Percentiles rank a stretch among this genome's conserved stretches.
phyloP scores from a whole-genome alignment of 2,329 filamentous ascomycete species.

The Didymella pinodella region DNA sequence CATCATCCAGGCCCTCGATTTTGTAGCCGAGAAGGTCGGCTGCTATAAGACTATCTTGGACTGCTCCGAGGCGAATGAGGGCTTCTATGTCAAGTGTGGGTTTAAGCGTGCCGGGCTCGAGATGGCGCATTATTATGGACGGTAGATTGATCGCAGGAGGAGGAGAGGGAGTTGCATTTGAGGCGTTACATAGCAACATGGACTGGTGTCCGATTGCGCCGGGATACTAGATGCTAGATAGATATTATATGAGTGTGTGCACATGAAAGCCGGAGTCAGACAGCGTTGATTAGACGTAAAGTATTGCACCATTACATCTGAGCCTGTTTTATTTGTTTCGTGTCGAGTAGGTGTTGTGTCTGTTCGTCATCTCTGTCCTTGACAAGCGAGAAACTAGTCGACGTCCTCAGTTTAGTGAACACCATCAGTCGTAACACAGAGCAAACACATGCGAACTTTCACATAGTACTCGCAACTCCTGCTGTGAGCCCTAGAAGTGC shows the following conservation, averaged over 20 bases:
- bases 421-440: neutral
- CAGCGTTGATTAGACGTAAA: neutral
- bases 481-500: neutral
- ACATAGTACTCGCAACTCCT: neutral
- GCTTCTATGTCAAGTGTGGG: constrained; percentile 98
- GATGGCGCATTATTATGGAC: constrained; percentile 90
- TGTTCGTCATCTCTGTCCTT: neutral
- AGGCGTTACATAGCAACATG: constrained; percentile 6
- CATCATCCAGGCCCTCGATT: constrained; percentile 93
- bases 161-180: constrained; percentile 5
- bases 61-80: constrained; percentile 94
- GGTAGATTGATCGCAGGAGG: constrained; percentile 8
- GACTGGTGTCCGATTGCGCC: neutral
- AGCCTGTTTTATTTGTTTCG: neutral
- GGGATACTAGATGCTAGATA: constrained; percentile 6
- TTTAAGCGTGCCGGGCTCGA: constrained; percentile 91
- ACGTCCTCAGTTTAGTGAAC: constrained; percentile 1
- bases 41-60: constrained; percentile 98
- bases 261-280: neutral
- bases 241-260: neutral
- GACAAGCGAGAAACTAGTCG: constrained; percentile 21
- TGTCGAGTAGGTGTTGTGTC: neutral
- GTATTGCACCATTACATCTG: neutral
- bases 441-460: neutral
- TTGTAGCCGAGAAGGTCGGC: constrained; percentile 83